These are phyloP conservation scores for Exutisphaerella laricina DNA, from an alignment of 2,329 filamentous ascomycete genomes.

Conservation along the genomic window DNA sequence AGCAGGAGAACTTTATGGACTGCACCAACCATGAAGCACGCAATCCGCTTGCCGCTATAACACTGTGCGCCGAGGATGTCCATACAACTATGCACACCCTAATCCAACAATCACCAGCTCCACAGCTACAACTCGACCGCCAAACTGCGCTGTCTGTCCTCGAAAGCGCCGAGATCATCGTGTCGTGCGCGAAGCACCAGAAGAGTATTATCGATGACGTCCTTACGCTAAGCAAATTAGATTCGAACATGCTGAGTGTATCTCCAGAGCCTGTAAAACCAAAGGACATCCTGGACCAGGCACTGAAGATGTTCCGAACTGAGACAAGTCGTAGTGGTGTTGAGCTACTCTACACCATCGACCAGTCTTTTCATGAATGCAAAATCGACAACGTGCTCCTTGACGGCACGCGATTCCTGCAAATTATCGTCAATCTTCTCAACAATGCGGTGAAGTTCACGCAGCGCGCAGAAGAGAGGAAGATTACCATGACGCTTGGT, in stretches of 20 bases:
- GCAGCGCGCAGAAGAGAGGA: conserved; percentile 8
- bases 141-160: conserved; percentile 8
- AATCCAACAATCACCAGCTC: neutral
- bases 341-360: neutral
- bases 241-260: conserved; percentile 31
- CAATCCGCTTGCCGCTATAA: conserved; percentile 41
- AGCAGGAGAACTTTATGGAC: conserved; percentile 32
- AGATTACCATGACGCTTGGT: conserved; percentile 14
- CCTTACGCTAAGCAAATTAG: conserved; percentile 39
- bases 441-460: conserved; percentile 27
- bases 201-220: conserved; percentile 45
- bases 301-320: conserved; percentile 37
- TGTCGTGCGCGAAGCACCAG: conserved; percentile 30
- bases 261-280: conserved; percentile 35
- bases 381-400: conserved; percentile 18
- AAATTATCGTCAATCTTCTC: conserved; percentile 26
- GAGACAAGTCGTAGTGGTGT: conserved; percentile 32
- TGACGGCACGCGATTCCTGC: conserved; percentile 21
- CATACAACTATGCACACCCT: conserved; percentile 5
- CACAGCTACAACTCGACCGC: neutral
- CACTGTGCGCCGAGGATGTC: conserved; percentile 40
- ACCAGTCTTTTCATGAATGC: neutral
- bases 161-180: conserved; percentile 29
- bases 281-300: conserved; percentile 30
- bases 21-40: conserved; percentile 38